These are phyloP conservation scores for Cercospora citrullina DNA, from an alignment of 2,329 filamentous ascomycete species.

Conservation along the genomic window DNA sequence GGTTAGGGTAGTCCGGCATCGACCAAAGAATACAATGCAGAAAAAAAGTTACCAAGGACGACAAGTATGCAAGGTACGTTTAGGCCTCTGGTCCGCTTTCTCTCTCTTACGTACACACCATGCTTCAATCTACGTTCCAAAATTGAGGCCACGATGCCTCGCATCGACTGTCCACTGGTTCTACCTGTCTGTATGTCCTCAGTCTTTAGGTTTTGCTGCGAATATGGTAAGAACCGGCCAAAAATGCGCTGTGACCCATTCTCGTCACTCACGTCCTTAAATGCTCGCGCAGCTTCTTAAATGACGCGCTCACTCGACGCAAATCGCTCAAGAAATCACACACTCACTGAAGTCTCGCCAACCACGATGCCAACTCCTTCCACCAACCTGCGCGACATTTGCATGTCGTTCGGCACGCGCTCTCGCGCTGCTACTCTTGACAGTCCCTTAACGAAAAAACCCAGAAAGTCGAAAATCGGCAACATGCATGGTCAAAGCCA, in stretches of 20 bases:
- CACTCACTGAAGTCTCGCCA: neutral
- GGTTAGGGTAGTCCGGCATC: neutral
- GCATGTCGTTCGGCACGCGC: too few relatives aligned
- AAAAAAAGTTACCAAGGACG: neutral
- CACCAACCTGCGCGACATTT: too few relatives aligned
- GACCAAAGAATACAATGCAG: neutral
- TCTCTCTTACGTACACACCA: neutral
- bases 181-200: neutral
- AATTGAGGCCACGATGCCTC: neutral
- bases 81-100: neutral
- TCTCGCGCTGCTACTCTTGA: too few relatives aligned
- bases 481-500: neutral
- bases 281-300: neutral
- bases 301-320: neutral
- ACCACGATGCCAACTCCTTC: neutral
- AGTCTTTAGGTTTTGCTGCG: neutral
- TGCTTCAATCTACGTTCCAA: neutral
- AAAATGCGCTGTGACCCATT: neutral
- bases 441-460: too few relatives aligned
- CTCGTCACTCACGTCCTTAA: neutral
- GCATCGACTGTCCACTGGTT: neutral
- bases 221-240: neutral
- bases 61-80: neutral
- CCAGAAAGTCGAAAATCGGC: neutral
- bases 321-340: neutral